Evolutionary conservation across 257 asterid species (phyloP).

Genomic region (Capsicum baccatum): DNA sequence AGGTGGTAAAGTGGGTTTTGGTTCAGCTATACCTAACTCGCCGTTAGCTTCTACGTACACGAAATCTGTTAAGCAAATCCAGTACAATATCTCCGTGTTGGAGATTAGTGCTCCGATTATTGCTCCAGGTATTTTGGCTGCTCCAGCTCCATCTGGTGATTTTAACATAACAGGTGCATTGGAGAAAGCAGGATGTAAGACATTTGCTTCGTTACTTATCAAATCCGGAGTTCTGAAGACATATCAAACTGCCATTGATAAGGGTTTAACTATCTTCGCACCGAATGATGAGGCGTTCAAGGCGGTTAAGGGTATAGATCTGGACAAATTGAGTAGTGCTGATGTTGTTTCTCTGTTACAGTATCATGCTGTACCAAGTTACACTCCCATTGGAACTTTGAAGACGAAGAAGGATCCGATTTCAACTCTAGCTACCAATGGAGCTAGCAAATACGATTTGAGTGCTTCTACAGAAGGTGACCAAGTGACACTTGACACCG

Average conservation of each 20-base stretch:
- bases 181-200: conserved; percentile 90
- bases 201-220: conserved; percentile 59
- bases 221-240: conserved; percentile 71
- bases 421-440: conserved; percentile 79
- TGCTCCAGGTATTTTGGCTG: conserved; percentile 64
- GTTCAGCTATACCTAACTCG: conserved; percentile 80
- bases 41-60: conserved; percentile 59
- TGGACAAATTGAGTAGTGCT: conserved; percentile 65
- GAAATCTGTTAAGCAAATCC: conserved; percentile 64
- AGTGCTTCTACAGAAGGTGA: conserved; percentile 70
- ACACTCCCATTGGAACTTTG: conserved; percentile 75
- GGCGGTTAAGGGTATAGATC: conserved; percentile 66
- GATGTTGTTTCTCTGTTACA: conserved; percentile 75
- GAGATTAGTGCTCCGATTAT: conserved; percentile 79
- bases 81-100: conserved; percentile 76
- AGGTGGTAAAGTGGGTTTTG: conserved; percentile 93
- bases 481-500: conserved; percentile 78
- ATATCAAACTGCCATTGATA: conserved; percentile 53
- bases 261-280: conserved; percentile 83
- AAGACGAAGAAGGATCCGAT: conserved; percentile 59
- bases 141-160: conserved; percentile 63
- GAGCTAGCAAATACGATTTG: conserved; percentile 77
- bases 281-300: conserved; percentile 95
- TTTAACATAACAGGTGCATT: conserved; percentile 70
- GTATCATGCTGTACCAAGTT: conserved; percentile 79